A percentile compares a stretch with the other conserved stretches of the same genome.
These are phyloP conservation scores for Panellus pusillus DNA, from an alignment of 768 basidiomycete genomes.

Conservation along the genomic window DNA sequence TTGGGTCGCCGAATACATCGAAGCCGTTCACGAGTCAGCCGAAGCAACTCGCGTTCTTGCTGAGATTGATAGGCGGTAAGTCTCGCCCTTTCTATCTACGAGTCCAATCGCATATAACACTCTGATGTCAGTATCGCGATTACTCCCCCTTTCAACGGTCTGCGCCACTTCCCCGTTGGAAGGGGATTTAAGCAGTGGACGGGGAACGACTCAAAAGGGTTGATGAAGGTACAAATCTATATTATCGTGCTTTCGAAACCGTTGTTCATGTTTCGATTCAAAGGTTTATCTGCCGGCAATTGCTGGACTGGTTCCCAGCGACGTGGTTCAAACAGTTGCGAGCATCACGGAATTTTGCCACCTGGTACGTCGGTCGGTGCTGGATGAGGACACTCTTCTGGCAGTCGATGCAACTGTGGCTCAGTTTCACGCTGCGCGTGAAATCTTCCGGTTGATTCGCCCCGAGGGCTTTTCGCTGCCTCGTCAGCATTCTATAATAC, in stretches of 20 bases:
- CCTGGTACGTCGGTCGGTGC: conserved; percentile 5
- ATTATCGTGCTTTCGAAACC: too few species aligned
- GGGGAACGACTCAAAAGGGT: conserved; percentile 35
- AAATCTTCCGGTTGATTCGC: conserved; percentile 16
- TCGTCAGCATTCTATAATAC: conserved; percentile 35
- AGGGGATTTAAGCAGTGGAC: conserved; percentile 37
- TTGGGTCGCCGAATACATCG: conserved; percentile 31
- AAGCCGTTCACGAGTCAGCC: too few species aligned
- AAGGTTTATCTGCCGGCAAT: conserved; percentile 19
- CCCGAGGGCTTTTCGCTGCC: conserved; percentile 25
- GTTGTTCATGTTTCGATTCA: too few species aligned
- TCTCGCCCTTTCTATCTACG: too few species aligned
- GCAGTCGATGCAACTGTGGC: not conserved
- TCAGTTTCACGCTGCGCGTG: conserved; percentile 9
- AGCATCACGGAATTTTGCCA: conserved; percentile 24
- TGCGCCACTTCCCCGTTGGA: conserved; percentile 30
- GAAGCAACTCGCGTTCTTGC: conserved; percentile 29
- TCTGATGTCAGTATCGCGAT: conserved; percentile 15
- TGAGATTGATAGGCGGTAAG: conserved; percentile 36
- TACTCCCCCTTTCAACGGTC: conserved; percentile 26
- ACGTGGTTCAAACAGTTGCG: conserved; percentile 6
- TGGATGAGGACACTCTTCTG: conserved; percentile 13
- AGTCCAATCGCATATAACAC: too few species aligned
- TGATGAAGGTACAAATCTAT: too few species aligned
- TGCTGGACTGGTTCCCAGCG: conserved; percentile 12